Evolutionary conservation across 441 rosid genomes (phyloP), one percentile per base, ranked within the genome.

Genomic region (Pelargonium citronellum): DNA sequence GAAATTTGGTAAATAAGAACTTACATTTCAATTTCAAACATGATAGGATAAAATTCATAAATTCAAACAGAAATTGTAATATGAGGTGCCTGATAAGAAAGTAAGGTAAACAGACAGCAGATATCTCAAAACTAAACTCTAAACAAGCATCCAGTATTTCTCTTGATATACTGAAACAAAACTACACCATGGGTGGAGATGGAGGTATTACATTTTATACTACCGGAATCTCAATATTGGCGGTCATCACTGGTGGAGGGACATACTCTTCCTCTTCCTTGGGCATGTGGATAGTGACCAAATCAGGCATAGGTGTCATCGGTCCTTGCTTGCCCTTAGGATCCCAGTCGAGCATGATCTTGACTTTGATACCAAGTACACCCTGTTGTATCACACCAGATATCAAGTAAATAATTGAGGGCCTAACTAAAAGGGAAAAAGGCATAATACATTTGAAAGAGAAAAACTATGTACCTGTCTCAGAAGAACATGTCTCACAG

Each of bases 401-500:
- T 24, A 24, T 24, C 2, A 0, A 24, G 27, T 24, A 24, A 24
- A 24, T 24, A 24, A 24, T 24, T 2, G 27, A 24, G 27, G 0
- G 27, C 27, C 27, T 24, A 24, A 0, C 27, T 24, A 24, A 24
- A 24, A 24, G 0, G 27, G 0, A 24, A 24, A 24, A 0, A 24
- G 27, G 27, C 27, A 24, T 0, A n/a, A n/a, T n/a, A n/a, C n/a
- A n/a, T n/a, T n/a, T n/a, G 39, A 34, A 34, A 47, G 2, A 46
- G n/a, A 46, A 3, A 46, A 46, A 0, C 3, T 24, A 24, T 2
- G 1, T 58, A 86, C 88, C 83, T 84, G 88, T 86, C 95, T 69
- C 73, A 86, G 71, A 7, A 87, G 88, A 62, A 86, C 87, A 27
- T 84, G 90, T 70, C 89, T 72, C 47, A 86, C 87, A 34, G 87